Percentiles rank a stretch among this genome's conserved stretches.
Conservation (phyloP, 192 early-diverging fungal genomes). For the Gaertneriomyces semiglobifer region DNA sequence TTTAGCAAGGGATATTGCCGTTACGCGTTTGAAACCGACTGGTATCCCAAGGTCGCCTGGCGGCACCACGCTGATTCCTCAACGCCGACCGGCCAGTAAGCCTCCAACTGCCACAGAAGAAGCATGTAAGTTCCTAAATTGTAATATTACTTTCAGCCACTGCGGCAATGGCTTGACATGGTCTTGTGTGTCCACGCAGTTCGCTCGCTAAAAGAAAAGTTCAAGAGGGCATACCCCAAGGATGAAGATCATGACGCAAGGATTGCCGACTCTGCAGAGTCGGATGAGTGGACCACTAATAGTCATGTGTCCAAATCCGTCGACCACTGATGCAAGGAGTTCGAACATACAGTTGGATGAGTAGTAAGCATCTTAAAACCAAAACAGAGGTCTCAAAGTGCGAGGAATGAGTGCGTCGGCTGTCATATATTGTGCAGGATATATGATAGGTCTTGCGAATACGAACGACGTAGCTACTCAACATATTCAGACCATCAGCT, state of each 20-base stretch:
- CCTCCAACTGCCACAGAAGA: conserved; percentile 6
- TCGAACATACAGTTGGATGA: neutral
- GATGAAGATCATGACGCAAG: neutral
- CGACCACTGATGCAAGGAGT: neutral
- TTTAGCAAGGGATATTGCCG: conserved; percentile 7
- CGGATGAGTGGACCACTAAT: neutral
- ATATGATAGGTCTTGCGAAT: neutral
- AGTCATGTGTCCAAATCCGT: neutral
- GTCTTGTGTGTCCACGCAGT: neutral
- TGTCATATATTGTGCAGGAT: neutral
- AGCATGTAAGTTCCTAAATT: conserved; percentile 1
- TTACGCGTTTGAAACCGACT: conserved; percentile 13
- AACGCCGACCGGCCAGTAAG: conserved; percentile 10
- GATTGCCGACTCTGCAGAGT: neutral
- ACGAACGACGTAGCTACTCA: neutral
- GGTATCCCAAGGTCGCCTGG: conserved; percentile 28
- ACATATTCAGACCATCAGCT: neutral
- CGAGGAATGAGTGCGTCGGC: neutral
- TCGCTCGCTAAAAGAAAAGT: conserved; percentile 16
- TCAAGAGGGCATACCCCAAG: conserved; percentile 18
- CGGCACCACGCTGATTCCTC: conserved; percentile 28
- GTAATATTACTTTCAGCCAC: neutral
- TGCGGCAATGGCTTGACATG: neutral
- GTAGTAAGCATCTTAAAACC: neutral
- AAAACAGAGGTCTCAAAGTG: neutral